Conservation (phyloP, 1,284 basidiomycete genomes). For the Singerocomus rubriflavus region DNA sequence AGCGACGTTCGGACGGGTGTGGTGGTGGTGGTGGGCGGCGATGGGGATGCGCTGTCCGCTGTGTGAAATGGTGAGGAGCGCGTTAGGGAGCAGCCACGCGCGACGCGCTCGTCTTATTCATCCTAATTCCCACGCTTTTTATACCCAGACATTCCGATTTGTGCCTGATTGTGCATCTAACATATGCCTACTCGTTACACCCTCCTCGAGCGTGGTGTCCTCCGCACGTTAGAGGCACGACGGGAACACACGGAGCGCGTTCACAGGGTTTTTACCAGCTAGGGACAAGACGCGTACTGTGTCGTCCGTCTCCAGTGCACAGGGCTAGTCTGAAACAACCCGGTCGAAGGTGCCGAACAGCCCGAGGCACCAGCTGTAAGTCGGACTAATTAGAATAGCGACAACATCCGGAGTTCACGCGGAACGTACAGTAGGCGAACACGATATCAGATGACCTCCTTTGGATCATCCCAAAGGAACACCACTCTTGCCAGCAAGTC, state of each 20-base stretch:
- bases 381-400: constrained; percentile 23
- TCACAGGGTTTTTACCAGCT: constrained; percentile 7
- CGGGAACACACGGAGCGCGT: constrained; percentile 10
- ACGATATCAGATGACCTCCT: constrained; percentile 21
- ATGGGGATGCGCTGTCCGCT: constrained; percentile 28
- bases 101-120: constrained; percentile 47
- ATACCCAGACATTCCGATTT: constrained; percentile 22
- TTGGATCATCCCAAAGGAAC: constrained; percentile 20
- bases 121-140: constrained; percentile 33
- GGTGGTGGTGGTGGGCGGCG: constrained; percentile 34
- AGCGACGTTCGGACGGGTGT: constrained; percentile 2
- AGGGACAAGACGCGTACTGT: neutral
- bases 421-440: constrained; percentile 16
- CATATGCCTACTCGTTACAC: neutral
- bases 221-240: constrained; percentile 13
- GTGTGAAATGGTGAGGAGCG: constrained; percentile 37
- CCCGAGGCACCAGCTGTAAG: constrained; percentile 23
- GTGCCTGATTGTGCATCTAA: constrained; percentile 21
- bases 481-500: neutral
- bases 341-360: constrained; percentile 10
- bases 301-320: constrained; percentile 3
- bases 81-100: constrained; percentile 41
- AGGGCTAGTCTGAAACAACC: constrained; percentile 17
- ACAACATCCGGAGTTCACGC: constrained; percentile 24
- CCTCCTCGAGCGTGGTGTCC: neutral